Evolutionary conservation across 225 moss, liverwort and hornwort species (phyloP).

Genomic region (Anthoceros angustus): DNA sequence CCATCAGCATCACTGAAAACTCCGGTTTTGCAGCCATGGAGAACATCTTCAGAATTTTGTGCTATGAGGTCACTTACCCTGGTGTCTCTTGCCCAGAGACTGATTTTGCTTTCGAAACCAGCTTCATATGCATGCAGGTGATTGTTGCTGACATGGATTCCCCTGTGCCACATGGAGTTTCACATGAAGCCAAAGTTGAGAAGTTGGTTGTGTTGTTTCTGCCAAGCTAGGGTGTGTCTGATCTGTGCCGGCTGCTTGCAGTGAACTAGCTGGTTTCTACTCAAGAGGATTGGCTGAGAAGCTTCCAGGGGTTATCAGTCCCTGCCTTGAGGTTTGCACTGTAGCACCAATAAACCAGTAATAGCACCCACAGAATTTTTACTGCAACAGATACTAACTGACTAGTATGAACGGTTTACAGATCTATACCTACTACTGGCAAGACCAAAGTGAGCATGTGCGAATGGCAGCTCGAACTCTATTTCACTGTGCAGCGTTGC

Average conservation of each 20-base stretch:
- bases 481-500: conserved; percentile 10
- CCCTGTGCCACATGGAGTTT: too few relatives aligned
- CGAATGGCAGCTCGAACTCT: conserved; percentile 12
- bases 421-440: conserved; percentile 11
- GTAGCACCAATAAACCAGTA: neutral
- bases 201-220: too few relatives aligned
- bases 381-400: neutral
- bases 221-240: neutral
- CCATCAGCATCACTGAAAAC: too few relatives aligned
- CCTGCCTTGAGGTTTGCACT: conserved; percentile 9
- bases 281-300: conserved; percentile 11
- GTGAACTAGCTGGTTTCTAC: conserved; percentile 12
- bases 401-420: neutral
- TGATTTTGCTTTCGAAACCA: conserved; percentile 7
- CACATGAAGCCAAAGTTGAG: too few relatives aligned
- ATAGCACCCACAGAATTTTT: neutral
- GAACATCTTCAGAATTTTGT: conserved; percentile 12
- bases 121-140: conserved; percentile 11
- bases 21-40: conserved; percentile 8
- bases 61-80: conserved; percentile 9
- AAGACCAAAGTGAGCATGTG: conserved; percentile 12
- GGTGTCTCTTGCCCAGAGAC: conserved; percentile 9
- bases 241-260: neutral
- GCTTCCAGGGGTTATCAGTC: conserved; percentile 9
- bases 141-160: too few relatives aligned